Conservation (phyloP, 495 filamentous ascomycete genomes). For the Talaromyces trachyspermus region DNA sequence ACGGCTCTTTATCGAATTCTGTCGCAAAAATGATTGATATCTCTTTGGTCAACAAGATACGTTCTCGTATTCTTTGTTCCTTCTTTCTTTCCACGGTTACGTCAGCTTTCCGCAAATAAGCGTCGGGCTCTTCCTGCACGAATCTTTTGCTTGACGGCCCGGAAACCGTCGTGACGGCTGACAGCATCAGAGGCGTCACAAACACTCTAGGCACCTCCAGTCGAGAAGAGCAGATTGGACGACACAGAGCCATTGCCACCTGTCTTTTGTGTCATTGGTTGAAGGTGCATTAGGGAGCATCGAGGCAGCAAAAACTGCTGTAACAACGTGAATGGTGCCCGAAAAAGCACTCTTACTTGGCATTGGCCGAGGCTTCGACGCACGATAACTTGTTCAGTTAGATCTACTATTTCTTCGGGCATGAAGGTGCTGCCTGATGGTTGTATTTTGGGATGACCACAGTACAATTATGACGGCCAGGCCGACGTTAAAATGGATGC, state of each 20-base stretch:
- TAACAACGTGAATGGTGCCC: not conserved
- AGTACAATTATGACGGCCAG: too few relatives aligned
- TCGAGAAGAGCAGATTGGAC: not conserved
- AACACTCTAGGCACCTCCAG: not conserved
- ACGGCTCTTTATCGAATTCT: too few relatives aligned
- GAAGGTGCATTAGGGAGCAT: not conserved
- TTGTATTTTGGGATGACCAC: not conserved
- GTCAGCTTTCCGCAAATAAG: not conserved
- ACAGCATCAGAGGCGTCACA: slow-evolving; percentile 2
- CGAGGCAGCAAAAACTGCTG: not conserved
- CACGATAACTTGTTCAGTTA: too few relatives aligned
- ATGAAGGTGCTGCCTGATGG: not conserved
- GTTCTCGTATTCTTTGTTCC: too few relatives aligned
- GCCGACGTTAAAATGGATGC: too few relatives aligned
- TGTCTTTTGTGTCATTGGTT: slow-evolving; percentile 5
- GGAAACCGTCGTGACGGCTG: not conserved
- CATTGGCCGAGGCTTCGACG: not conserved
- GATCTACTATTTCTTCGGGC: too few relatives aligned
- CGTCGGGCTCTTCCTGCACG: not conserved
- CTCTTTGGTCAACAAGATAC: too few relatives aligned
- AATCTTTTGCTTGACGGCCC: not conserved
- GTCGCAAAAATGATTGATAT: too few relatives aligned
- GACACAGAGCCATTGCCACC: not conserved
- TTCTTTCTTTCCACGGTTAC: not conserved
- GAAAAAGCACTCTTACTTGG: not conserved